Conservation (phyloP, 768 basidiomycete species). For the Arthromyces matolae region DNA sequence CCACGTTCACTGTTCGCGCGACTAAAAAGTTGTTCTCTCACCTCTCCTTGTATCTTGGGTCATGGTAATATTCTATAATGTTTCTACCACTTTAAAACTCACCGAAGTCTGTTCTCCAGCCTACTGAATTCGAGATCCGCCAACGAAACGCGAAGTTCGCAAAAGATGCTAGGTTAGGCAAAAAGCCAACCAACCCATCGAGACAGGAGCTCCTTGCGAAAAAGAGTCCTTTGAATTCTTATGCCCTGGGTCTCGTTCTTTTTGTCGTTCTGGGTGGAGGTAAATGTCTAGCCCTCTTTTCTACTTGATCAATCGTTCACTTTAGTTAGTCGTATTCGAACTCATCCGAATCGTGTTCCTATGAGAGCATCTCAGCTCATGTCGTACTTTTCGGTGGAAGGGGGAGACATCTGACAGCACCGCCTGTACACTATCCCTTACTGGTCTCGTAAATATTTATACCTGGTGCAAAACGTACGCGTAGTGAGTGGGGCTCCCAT, state of each 20-base stretch:
- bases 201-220: slow-evolving; percentile 68
- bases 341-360: slow-evolving; percentile 63
- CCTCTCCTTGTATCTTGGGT: no score
- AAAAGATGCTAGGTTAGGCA: slow-evolving; percentile 65
- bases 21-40: no score
- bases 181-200: slow-evolving; percentile 70
- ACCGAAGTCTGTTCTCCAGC: no score
- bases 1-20: slow-evolving; percentile 20
- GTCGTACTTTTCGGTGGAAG: background rate
- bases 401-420: slow-evolving; percentile 4
- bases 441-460: slow-evolving; percentile 13
- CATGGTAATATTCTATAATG: no score
- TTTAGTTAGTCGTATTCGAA: slow-evolving; percentile 65
- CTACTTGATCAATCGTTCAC: background rate
- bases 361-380: slow-evolving; percentile 25
- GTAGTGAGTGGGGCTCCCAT: background rate
- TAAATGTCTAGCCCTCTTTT: slow-evolving; percentile 28
- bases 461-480: slow-evolving; percentile 3
- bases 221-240: slow-evolving; percentile 69
- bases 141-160: slow-evolving; percentile 81
- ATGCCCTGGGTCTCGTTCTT: slow-evolving; percentile 68
- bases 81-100: no score
- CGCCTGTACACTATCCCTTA: slow-evolving; percentile 15
- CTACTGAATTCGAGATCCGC: slow-evolving; percentile 80
- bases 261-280: slow-evolving; percentile 84